These are phyloP conservation scores for Circinella minor DNA, from an alignment of 371 early-diverging fungal genomes.

Conservation along the genomic window DNA sequence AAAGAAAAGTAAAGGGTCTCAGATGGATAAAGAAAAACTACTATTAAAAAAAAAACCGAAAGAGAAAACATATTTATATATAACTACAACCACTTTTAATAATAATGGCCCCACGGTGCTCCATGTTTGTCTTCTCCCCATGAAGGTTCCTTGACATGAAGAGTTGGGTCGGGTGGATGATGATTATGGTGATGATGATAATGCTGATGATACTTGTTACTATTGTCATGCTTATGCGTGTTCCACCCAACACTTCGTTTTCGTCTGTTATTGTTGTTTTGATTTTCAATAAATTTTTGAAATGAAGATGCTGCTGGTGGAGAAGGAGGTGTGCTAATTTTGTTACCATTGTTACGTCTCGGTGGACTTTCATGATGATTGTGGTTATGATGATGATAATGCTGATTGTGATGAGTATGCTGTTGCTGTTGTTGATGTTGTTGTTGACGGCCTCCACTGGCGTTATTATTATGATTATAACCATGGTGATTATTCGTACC, in stretches of 20 bases:
- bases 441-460: slow-evolving; percentile 3
- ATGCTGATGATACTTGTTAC: background rate
- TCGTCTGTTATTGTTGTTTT: background rate
- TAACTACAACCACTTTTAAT: background rate
- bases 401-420: too few relatives aligned
- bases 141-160: background rate
- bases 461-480: background rate
- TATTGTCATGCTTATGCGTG: slow-evolving; percentile 20
- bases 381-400: background rate
- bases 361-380: slow-evolving; percentile 4
- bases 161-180: background rate
- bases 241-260: slow-evolving; percentile 25
- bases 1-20: background rate
- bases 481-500: slow-evolving; percentile 2
- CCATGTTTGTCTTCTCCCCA: slow-evolving; percentile 18
- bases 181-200: background rate
- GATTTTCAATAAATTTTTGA: background rate
- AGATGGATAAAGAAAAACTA: background rate
- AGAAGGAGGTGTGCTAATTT: slow-evolving; percentile 10
- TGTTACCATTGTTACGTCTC: background rate
- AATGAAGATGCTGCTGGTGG: slow-evolving; percentile 10
- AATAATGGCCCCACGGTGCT: slow-evolving; percentile 13
- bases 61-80: background rate
- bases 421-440: background rate
- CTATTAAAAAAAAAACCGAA: background rate